Evolutionary conservation across 495 filamentous ascomycete genomes (phyloP).

Genomic region (Pseudevernia furfuracea): DNA sequence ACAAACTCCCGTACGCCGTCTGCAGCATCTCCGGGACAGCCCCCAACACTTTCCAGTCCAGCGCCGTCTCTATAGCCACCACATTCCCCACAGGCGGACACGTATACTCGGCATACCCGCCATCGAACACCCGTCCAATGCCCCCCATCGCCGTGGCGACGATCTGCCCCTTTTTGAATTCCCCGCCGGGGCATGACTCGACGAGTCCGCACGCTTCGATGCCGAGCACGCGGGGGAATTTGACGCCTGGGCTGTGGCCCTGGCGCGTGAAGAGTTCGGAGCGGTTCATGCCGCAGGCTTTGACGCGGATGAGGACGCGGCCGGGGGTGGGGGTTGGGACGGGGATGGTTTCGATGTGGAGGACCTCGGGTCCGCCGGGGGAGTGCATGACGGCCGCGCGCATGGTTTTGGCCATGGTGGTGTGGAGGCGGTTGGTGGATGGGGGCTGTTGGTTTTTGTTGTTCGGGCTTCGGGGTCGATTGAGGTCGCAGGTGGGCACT

Average conservation of each 20-base stretch:
- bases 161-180: conserved; percentile 36
- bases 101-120: conserved; percentile 50
- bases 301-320: conserved; percentile 42
- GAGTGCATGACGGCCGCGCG: conserved; percentile 35
- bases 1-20: conserved; percentile 45
- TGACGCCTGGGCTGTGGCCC: conserved; percentile 39
- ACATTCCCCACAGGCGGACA: conserved; percentile 39
- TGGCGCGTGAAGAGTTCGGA: conserved; percentile 51
- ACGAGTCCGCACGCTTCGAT: conserved; percentile 47
- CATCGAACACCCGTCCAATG: conserved; percentile 43
- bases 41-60: conserved; percentile 41
- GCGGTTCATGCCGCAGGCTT: conserved; percentile 49
- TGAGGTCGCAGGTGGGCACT: background rate
- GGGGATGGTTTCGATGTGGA: conserved; percentile 34
- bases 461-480: background rate
- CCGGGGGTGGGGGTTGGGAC: conserved; percentile 34
- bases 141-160: conserved; percentile 50
- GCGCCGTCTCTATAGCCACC: conserved; percentile 33
- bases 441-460: background rate
- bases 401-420: conserved; percentile 29
- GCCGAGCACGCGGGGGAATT: conserved; percentile 43
- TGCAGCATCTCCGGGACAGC: conserved; percentile 50
- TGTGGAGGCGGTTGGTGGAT: background rate
- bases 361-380: conserved; percentile 34
- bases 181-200: conserved; percentile 33